These are phyloP conservation scores for Coemansia linderi DNA, from an alignment of 371 early-diverging fungal species.

Conservation along the genomic window DNA sequence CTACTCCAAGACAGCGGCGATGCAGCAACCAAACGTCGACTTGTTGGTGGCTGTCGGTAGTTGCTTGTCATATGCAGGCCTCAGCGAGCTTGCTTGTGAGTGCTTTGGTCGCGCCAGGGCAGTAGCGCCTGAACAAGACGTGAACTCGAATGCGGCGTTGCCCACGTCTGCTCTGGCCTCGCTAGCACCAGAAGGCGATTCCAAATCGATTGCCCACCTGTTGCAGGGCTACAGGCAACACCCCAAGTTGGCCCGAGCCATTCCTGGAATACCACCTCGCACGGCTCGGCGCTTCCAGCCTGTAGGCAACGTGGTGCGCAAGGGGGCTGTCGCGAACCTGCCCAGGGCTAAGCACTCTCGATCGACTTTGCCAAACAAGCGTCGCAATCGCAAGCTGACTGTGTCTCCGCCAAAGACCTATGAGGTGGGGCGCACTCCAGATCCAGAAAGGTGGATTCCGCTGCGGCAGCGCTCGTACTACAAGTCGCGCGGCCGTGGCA, in stretches of 20 bases:
- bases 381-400: slow-evolving; percentile 35
- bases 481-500: slow-evolving; percentile 43
- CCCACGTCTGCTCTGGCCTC: slow-evolving; percentile 18
- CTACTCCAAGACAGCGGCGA: not conserved
- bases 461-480: slow-evolving; percentile 54
- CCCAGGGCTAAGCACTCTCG: not conserved
- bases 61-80: slow-evolving; percentile 35
- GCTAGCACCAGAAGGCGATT: slow-evolving; percentile 4
- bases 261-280: slow-evolving; percentile 31
- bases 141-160: not conserved
- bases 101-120: slow-evolving; percentile 21
- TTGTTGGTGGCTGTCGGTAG: slow-evolving; percentile 35
- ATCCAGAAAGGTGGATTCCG: slow-evolving; percentile 53
- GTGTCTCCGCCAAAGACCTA: slow-evolving; percentile 40
- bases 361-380: not conserved
- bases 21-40: not conserved
- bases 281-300: slow-evolving; percentile 38
- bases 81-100: slow-evolving; percentile 3
- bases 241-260: not conserved
- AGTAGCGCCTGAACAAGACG: not conserved
- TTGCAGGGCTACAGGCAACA: slow-evolving; percentile 27
- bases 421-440: slow-evolving; percentile 29
- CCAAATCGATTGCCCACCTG: slow-evolving; percentile 10
- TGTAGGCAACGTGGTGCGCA: not conserved
- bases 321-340: not conserved